Evolutionary conservation across 2,329 filamentous ascomycete species (phyloP), one percentile per base, ranked within the genome.

Genomic region (Dactylellina cionopaga): DNA sequence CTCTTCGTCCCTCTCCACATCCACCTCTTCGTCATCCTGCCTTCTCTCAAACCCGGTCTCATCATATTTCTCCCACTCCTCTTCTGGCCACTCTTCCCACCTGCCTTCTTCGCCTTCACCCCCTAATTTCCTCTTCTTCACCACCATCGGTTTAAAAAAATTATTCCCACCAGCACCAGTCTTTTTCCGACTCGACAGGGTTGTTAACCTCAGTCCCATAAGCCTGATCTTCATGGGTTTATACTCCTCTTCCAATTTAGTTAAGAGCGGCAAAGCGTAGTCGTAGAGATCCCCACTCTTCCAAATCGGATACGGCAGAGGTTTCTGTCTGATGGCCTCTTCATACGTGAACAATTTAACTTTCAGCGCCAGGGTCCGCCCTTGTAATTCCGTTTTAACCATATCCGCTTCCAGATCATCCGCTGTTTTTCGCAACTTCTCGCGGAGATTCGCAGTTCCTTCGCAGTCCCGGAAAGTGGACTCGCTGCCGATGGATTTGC

Each of bases 291-390:
- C 95, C 39, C 94, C 89, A 0, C 92, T 90, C 4, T 85, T 82
- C 51, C 82, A 85, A 0, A 97, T 84, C 0, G 92, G 88, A 75
- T 89, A 90, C 0, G 91, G 89, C 1, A 89, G 85, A 2, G 90
- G 87, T 4, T 87, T 86, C 79, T 99, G 95, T 29, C 95, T 85
- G 0, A 93, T 96, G 55, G 92, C 85, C 17, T 97, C 91, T 80
- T 98, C 93, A 77, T 94, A 99, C 0, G 92, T 96, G 79, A 97
- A 92, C 5, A 98, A 82, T 79, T 99, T 99, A 75, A 97, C 85
- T 80, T 99, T 99, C 33, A 99, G 82, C 19, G 92, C 92, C 0
- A 99, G 82, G 0, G 94, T 98, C n/a, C 92, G 87, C 0, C 94
- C 94, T 80, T 94, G 96, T 81, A 91, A 92, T 75, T 91, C 87